Evolutionary conservation across 148 eudicot species (phyloP), one percentile per base, ranked within the genome.

Genomic region (Polygonum aviculare): DNA sequence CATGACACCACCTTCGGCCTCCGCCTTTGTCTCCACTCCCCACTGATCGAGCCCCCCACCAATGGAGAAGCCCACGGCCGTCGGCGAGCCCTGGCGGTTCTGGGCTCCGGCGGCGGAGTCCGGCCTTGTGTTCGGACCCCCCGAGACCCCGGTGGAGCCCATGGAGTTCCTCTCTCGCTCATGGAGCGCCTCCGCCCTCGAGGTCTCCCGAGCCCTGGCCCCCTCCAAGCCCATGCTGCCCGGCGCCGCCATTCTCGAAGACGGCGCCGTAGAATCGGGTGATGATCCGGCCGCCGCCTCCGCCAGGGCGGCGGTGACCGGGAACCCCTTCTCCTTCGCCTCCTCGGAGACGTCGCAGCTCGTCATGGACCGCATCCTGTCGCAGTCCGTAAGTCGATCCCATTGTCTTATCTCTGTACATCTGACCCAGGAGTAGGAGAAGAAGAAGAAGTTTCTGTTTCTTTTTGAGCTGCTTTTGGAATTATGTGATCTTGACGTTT

Each of bases 121-220:
- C 21, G 19, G 21, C 15, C 6, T 38, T 6, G 12, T 75, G 4
- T 87, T 82, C 79, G 81, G 85, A 78, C 98, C 98, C 1, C 96
- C 93, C 8, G 97, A 92, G 76, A 90, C 94, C 1, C 97, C 98
- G 0, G 78, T 63, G 1, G 98, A 92, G 76, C 88, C 98, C 6
- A 94, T 94, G 98, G 97, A 94, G 87, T 94, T 88, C 31, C 85
- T 94, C 2, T 92, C 98, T 2, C 89, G 98, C 7, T 94, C 98
- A 0, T 94, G 98, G 98, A 92, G 97, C 60, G 74, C 87, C 6
- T 94, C 98, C 0, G 96, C 98, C 35, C 65, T 79, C 4, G 89
- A 94, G 72, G 83, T 94, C 9, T 90, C 98, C 55, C 89, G 87
- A 79, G 86, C 93, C 6, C 50, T 94, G 9, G 79, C 94, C 1